Base-by-base conservation (phyloP, 164 flowering plant species). In the Sextonia rubra region DNA sequence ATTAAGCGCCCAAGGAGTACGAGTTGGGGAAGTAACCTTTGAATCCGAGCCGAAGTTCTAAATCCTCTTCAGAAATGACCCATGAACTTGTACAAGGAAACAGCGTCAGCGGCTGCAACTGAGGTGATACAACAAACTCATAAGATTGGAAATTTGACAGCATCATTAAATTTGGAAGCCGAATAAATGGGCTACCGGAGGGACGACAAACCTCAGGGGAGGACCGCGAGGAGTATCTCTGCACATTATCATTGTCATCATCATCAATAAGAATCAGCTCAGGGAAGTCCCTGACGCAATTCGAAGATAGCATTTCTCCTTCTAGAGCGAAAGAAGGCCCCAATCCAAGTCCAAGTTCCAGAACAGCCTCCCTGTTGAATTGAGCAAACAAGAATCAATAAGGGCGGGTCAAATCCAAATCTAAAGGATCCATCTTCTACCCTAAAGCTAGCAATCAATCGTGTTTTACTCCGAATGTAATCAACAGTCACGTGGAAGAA, bases 11-110 rank as follows among this genome's bases (percentile, higher is more conserved):
- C 32, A 22, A 20, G 11, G 17, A 70, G 3, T 20, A 64, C 44
- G 58, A 56, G 30, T 66, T 48, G 4, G 12, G 3, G 15, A 71
- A 47, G 22, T 48, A 27, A 80, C 82, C 82, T 76, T 47, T 71
- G 20, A 47, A 60, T 76, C 82, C 82, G 71, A 80, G 82, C 61
- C 82, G 75, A 44, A 80, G 79, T 74, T 80, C 82, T 55, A 80
- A 76, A 67, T 80, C 82, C 70, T 79, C 82, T 60, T 79, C 82
- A 47, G 82, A 72, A 64, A 75, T 69, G 20, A 74, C 77, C 82
- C 82, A 71, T 15, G 82, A 74, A 64, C 74, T 70, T 25, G 69
- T 12, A 68, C 70, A 69, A 70, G 79, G 74, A 74, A 74, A 76
- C 67, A 80, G 49, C 30, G 63, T 68, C 47, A 74, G 62, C 22